Evolutionary conservation across 768 basidiomycete genomes (phyloP), one percentile per base, ranked within the genome.

Genomic region (Podaxis sp.): DNA sequence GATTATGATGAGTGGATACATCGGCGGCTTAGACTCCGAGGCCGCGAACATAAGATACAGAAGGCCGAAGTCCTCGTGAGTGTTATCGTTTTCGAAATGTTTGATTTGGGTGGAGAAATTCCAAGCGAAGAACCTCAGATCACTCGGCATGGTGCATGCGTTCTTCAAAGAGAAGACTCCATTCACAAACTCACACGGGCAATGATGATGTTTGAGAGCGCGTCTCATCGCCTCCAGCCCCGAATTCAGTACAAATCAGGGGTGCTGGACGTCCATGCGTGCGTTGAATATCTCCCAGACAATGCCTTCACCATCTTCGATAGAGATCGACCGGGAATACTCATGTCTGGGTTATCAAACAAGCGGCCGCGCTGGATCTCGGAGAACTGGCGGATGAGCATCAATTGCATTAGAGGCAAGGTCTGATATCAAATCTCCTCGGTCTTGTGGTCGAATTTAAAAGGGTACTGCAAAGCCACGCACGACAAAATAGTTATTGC

Each of bases 161-260:
- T 94, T 62, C 82, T 93, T 33, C 85, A 86, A 66, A 81, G 93
- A 37, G 91, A 96, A 70, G 89, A 90, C 61, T 95, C 95, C 75
- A 82, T 95, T 55, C 76, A 93, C 73, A 94, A 93, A 78, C 84
- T 95, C 30, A 84, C 89, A 5, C 84, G 91, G 56, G 87, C 91
- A 10, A 87, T 95, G 82, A 95, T 95, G 91, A 91, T 90, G 84
- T 93, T 91, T 66, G 93, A 92, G 10, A 88, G 87, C 4, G 91
- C 92, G 20, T 84, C 88, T 12, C 91, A 96, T 72, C 88, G 93
- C 46, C 80, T 95, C 20, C 91, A 88, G 68, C 82, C 90, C 1
- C 92, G 95, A 71, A 86, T 95, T 60, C 85, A 87, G 70, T 87
- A 89, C 13, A 91, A 92, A 1, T 91, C 87, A 13, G 82, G 81